Evolutionary conservation across 1,284 basidiomycete genomes (phyloP).

Genomic region (Pseudozyma hubeiensis): DNA sequence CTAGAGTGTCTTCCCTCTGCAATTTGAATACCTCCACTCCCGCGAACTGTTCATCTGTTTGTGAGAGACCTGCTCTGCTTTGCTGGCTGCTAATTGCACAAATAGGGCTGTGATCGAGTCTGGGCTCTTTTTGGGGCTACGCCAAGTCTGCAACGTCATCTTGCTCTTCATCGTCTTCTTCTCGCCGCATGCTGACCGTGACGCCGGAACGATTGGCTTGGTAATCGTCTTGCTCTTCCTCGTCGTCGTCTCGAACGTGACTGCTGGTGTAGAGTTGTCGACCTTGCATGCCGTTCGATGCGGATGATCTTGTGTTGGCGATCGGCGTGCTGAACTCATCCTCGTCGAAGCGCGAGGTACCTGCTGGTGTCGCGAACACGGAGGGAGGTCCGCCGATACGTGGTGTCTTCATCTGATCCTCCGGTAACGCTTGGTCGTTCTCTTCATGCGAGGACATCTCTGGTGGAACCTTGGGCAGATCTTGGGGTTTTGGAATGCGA

Average conservation of each 20-base stretch:
- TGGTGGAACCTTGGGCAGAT: constrained; percentile 42
- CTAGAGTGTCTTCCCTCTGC: background rate
- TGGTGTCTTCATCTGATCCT: constrained; percentile 38
- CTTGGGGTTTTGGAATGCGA: constrained; percentile 60
- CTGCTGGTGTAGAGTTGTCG: constrained; percentile 18
- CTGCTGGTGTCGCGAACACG: constrained; percentile 17
- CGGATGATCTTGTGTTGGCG: constrained; percentile 16
- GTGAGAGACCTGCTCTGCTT: constrained; percentile 1
- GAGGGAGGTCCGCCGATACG: constrained; percentile 36
- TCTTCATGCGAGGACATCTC: constrained; percentile 25
- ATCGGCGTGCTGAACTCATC: constrained; percentile 33
- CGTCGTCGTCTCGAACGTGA: constrained; percentile 40
- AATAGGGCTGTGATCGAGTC: background rate
- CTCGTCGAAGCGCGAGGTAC: constrained; percentile 19
- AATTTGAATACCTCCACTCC: constrained; percentile 8
- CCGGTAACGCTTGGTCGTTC: constrained; percentile 11
- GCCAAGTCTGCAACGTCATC: constrained; percentile 13
- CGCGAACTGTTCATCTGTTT: background rate
- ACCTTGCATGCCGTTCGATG: constrained; percentile 8
- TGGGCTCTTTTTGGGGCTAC: background rate
- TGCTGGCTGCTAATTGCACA: constrained; percentile 1
- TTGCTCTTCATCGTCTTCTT: constrained; percentile 52
- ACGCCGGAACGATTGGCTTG: constrained; percentile 49
- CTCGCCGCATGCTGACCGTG: constrained; percentile 52
- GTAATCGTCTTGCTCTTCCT: constrained; percentile 51